A percentile compares a stretch with the other conserved stretches of the same genome.
Conservation (phyloP, 208 protist genomes). For the Giardia muris region DNA sequence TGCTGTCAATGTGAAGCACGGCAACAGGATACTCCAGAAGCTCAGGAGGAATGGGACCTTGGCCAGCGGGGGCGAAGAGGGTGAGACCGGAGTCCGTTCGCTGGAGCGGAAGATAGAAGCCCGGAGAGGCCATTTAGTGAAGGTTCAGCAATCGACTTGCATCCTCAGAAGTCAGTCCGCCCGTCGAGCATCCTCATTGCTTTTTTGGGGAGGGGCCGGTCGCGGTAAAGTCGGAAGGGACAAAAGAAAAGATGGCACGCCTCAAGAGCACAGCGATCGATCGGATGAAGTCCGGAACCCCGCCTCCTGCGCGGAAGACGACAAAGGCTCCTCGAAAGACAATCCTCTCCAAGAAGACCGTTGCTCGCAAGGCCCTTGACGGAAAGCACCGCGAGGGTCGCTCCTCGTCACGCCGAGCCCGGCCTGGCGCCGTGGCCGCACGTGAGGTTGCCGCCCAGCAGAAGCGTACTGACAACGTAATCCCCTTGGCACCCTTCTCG, state of each 20-base stretch:
- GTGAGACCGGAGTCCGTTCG: not conserved
- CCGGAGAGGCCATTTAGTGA: not conserved
- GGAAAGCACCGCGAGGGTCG: not conserved
- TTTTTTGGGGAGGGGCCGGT: not conserved
- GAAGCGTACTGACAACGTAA: not conserved
- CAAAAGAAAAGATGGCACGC: not conserved
- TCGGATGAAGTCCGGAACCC: not conserved
- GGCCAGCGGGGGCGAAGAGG: not conserved
- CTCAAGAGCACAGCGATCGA: not conserved
- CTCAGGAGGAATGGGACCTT: not conserved
- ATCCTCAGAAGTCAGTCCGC: not conserved
- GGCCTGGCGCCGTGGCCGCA: not conserved
- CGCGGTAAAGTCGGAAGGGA: not conserved
- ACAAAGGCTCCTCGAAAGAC: not conserved
- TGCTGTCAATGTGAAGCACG: not conserved
- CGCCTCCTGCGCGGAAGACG: not conserved
- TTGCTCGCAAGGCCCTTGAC: not conserved
- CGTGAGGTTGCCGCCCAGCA: not conserved
- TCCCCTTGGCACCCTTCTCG: not conserved
- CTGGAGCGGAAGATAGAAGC: not conserved
- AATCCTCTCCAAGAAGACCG: not conserved
- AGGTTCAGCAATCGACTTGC: not conserved
- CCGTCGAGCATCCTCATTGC: not conserved
- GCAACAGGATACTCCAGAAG: not conserved
- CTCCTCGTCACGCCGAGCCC: not conserved